These are phyloP conservation scores for Verticillium klebahnii DNA, from an alignment of 2,329 filamentous ascomycete genomes.

Conservation along the genomic window DNA sequence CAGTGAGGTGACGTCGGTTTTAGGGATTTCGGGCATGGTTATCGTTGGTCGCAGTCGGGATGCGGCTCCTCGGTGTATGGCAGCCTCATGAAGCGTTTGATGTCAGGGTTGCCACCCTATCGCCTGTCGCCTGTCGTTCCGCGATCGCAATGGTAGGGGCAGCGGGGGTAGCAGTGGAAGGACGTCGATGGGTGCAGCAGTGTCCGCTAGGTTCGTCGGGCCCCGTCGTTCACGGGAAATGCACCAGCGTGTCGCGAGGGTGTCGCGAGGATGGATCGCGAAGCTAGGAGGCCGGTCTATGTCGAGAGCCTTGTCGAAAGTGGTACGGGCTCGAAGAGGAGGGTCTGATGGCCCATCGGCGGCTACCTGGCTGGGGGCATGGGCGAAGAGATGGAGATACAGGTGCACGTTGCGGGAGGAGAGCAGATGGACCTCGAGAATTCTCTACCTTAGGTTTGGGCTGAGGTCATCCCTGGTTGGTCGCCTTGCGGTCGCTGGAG, in stretches of 20 bases:
- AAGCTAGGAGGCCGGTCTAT: background rate
- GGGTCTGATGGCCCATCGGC: background rate
- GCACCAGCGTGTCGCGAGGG: background rate
- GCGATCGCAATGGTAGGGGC: background rate
- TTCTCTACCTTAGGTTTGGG: background rate
- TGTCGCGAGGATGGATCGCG: background rate
- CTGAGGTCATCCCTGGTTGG: conserved; percentile 1
- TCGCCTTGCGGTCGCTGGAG: background rate
- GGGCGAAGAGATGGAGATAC: background rate
- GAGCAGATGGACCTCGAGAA: background rate
- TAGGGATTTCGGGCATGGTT: conserved; percentile 23
- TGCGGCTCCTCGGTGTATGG: background rate
- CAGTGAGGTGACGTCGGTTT: conserved; percentile 40
- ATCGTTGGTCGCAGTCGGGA: background rate
- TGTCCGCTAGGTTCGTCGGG: background rate
- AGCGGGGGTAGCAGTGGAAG: background rate
- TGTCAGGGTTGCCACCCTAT: background rate
- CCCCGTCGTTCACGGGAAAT: background rate
- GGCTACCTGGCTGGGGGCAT: background rate
- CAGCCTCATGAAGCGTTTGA: conserved; percentile 11
- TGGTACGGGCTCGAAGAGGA: background rate
- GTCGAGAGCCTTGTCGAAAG: background rate
- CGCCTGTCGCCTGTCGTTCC: background rate
- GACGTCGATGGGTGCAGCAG: background rate
- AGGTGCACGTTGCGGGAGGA: background rate